A percentile compares a stretch with the other conserved stretches of the same genome.
These are phyloP conservation scores for Hymenoscyphus infarciens DNA, from an alignment of 2,329 filamentous ascomycete genomes.

Conservation along the genomic window DNA sequence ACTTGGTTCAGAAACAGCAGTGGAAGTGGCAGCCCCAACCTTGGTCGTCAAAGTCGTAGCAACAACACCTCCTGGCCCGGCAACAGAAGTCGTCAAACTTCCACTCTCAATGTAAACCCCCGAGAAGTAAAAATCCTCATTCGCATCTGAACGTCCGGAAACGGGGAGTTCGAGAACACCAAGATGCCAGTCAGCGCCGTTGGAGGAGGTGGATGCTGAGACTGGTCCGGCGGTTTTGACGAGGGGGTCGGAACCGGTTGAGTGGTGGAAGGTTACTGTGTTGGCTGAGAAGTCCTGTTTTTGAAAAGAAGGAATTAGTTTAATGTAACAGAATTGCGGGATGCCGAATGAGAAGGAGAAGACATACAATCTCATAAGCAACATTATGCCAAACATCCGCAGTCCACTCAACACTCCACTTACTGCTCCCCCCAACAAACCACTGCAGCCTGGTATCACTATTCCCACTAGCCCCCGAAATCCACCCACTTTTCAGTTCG, in stretches of 20 bases:
- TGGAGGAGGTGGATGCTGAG: conserved; percentile 56
- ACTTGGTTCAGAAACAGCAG: background rate
- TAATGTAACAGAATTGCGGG: background rate
- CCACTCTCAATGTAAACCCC: conserved; percentile 68
- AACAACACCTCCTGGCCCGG: conserved; percentile 33
- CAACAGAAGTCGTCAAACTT: conserved; percentile 40
- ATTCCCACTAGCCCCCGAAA: conserved; percentile 45
- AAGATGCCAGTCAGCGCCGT: conserved; percentile 70
- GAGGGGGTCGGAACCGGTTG: conserved; percentile 56
- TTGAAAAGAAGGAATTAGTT: background rate
- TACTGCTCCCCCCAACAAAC: conserved; percentile 55
- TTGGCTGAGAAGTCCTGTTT: conserved; percentile 53
- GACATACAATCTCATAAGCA: conserved; percentile 61
- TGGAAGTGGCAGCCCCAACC: background rate
- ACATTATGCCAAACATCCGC: conserved; percentile 71
- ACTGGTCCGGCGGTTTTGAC: conserved; percentile 58
- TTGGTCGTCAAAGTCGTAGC: conserved; percentile 1
- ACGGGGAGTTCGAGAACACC: conserved; percentile 64
- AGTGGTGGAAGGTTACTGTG: conserved; percentile 68
- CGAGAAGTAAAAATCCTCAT: conserved; percentile 69
- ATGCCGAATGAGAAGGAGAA: background rate
- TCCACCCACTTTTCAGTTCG: conserved; percentile 68
- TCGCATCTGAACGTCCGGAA: conserved; percentile 48
- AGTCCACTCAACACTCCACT: conserved; percentile 61
- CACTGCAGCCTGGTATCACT: conserved; percentile 57